Percentiles rank a stretch among this genome's conserved stretches.
These are phyloP conservation scores for Dalbergia oliveri DNA, from an alignment of 306 rosid species.

Conservation along the genomic window DNA sequence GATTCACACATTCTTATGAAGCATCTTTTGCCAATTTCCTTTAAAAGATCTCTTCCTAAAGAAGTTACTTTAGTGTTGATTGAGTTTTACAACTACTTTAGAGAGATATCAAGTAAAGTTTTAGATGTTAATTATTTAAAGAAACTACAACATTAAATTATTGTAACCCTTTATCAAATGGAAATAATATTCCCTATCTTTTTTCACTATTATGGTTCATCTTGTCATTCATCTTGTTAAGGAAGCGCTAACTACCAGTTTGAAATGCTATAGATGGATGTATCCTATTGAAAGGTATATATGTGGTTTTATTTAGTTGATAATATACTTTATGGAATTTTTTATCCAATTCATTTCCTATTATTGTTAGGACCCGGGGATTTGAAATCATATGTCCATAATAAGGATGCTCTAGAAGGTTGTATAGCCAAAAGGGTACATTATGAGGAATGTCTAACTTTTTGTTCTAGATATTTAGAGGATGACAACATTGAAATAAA, in stretches of 20 bases:
- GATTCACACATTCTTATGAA: conserved; percentile 18
- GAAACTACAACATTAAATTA: neutral
- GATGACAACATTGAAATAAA: too few relatives aligned
- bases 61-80: neutral
- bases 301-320: too few relatives aligned
- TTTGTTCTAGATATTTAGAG: too few relatives aligned
- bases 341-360: too few relatives aligned
- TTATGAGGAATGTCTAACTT: too few relatives aligned
- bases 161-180: neutral
- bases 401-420: too few relatives aligned
- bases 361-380: too few relatives aligned
- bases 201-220: conserved; percentile 23
- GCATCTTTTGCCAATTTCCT: conserved; percentile 4
- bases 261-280: neutral
- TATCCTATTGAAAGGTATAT: conserved; percentile 13
- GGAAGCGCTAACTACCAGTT: neutral
- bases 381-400: too few relatives aligned
- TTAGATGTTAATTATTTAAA: neutral
- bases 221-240: neutral
- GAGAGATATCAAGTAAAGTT: conserved; percentile 2
- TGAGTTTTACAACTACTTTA: neutral
- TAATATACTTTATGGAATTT: too few relatives aligned
- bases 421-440: too few relatives aligned
- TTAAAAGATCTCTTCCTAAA: neutral
- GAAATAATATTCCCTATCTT: conserved; percentile 15